Base-by-base conservation (phyloP, 495 filamentous ascomycete species). In the Lindgomyces ingoldianus region DNA sequence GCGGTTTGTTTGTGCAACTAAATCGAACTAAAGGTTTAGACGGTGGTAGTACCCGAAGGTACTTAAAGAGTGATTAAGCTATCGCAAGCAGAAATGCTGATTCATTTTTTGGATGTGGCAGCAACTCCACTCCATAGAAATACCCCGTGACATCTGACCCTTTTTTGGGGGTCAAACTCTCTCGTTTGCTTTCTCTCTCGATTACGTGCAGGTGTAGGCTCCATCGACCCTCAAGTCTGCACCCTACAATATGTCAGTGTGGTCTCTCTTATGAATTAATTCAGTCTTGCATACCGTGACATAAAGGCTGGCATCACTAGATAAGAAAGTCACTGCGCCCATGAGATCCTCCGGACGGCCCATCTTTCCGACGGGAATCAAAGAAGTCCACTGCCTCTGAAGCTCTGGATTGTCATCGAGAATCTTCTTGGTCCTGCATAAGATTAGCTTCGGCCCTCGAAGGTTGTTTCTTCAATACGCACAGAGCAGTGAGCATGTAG, bases 401-500 rank as follows among this genome's bases (percentile, higher is more conserved):
- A 97, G 83, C 24, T 95, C 90, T 42, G 91, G 92, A 65, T 95
- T 96, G 51, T 96, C 90, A 57, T 96, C 88, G 30, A 97, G 83
- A 66, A 98, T 96, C 77, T 95, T 96, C 77, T 93, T 86, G 19
- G 93, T 97, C 39, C 91, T 95, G 64, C 50, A 39, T 16, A 19
- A 4, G 11, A 49, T 67, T 30, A 68, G 64, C 46, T 12, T 25
- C 22, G 16, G 25, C 33, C 6, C n/a, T 24, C 6, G 41, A 25
- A 50, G 1, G 19, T 49, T 12, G 3, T 6, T 4, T 39, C 3
- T 14, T 44, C 42, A 24, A 36, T 4, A 81, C 83, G 81, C 76
- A 91, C 91, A 98, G 76, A 48, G 91, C 91, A 19, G 93, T 98
- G 67, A 96, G 77, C 93, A 96, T 95, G 75, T 96, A 96, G 19